Base-by-base conservation (phyloP, 169 alveolate species). In the Amoebophrya sp. region DNA sequence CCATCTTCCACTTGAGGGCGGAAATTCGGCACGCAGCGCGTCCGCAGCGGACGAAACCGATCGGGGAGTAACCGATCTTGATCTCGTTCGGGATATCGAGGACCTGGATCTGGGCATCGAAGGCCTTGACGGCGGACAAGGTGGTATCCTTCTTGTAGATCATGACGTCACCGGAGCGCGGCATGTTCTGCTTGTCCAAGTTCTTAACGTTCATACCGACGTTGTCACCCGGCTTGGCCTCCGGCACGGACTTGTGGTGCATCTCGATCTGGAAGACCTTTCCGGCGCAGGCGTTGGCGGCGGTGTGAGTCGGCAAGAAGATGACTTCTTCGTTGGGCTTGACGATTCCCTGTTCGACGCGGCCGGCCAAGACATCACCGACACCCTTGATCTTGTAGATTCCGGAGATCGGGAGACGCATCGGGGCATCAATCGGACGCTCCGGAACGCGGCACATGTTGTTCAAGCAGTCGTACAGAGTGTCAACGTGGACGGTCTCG, bases 361-460 rank as follows among this genome's bases (percentile, higher is more conserved):
- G 97, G 78, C 99, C 99, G 90, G 98, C 99, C 90, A 99, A 99
- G 94, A 98, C 99, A 65, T 99, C 98, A 94, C 99, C 99, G 93
- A 98, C 97, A 95, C 99, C 99, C 92, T 99, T 98, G 94, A 99
- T 98, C 97, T 98, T 98, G 98, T 98, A 99, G 34, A 99, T 18
- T 0, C 54, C 54, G 14, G 33, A 40, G 90, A 83, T 34, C 54
- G 90, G 90, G 36, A 83, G 33, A 2, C 90, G 90, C 47, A 83
- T 34, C 12, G 90, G 90, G 3, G 90, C 54, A 26, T 39, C 54
- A 2, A 2, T 39, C 23, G 47, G 47, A 24, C 90, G 47, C n/a
- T 36, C 41, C 6, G 90, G 90, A 10, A 39, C 54, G 54, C 47
- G 40, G 90, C 36, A 83, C 41, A 34, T 34, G 55, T 2, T 24